Evolutionary conservation across 495 filamentous ascomycete genomes (phyloP), one percentile per base, ranked within the genome.

Genomic region (Talaromyces wortmannii): DNA sequence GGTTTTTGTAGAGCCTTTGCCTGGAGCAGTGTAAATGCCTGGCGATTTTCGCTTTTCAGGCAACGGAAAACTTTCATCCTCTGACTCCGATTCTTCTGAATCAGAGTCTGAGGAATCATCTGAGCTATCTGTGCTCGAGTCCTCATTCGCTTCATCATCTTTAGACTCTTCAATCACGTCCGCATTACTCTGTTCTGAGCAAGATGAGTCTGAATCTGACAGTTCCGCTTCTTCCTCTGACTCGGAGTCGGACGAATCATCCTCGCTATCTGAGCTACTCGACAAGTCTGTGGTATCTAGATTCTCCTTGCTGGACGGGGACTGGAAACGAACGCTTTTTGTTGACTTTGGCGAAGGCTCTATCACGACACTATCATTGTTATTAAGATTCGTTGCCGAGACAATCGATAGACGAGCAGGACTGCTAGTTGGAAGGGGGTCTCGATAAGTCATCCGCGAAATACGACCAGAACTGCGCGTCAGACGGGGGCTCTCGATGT

Each of bases 1-100:
- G 2, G 84, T 88, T 47, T 60, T 57, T 8, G 59, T 40, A n/a
- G 68, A 78, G 31, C 83, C 82, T 40, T 70, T 42, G 7, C 70
- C 70, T 53, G 72, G 72, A 31, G 66, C 61, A 16, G 66, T 68
- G 7, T 59, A 45, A 23, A 63, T 62, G 7, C 32, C 46, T 3
- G 56, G 18, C 2, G 42, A 30, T 23, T 52, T 61, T 15, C 16
- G 15, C 31, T 13, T 13, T 45, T 40, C 33, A 50, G 50, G 16
- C 23, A 49, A 16, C 17, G 36, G 47, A 31, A 30, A 30, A 31
- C 30, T 23, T 57, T 56, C 58, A 44, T 64, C 57, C 32, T 66
- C 65, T 17, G 54, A 60, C 16, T 72, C 68, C 15, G 70, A 70
- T 1, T 67, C 62, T 11, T 23, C 23, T 4, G 23, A 23, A 4